phyloP scores from a whole-genome alignment of 129 eudicot species.

The Lonicera japonica region DNA sequence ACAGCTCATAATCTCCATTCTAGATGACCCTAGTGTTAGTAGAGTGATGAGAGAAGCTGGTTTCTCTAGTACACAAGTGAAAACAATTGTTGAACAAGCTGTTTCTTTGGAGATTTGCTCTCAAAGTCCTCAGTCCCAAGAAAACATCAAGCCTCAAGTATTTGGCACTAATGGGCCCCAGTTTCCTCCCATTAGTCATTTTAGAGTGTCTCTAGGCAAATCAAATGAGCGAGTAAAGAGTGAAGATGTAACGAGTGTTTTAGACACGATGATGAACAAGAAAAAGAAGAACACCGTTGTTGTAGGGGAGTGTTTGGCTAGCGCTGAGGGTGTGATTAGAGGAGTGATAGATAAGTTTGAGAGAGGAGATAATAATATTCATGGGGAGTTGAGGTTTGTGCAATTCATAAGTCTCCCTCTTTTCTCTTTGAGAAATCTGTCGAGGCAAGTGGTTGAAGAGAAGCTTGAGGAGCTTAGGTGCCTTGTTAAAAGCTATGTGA shows the following conservation, averaged over 20 bases:
- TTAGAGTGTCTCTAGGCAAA: neutral
- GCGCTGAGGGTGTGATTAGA: constrained; percentile 57
- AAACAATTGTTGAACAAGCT: constrained; percentile 62
- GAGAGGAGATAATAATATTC: constrained; percentile 41
- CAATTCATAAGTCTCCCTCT: constrained; percentile 85
- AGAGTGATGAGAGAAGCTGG: constrained; percentile 97
- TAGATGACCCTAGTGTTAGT: constrained; percentile 95
- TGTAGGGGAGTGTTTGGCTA: constrained; percentile 54
- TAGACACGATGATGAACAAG: constrained; percentile 59
- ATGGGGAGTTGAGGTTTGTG: constrained; percentile 39
- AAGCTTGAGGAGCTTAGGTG: constrained; percentile 69
- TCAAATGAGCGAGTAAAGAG: constrained; percentile 17
- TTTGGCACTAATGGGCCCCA: constrained; percentile 21
- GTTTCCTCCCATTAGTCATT: constrained; percentile 5
- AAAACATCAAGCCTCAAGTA: constrained; percentile 35
- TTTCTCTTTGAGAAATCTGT: constrained; percentile 39
- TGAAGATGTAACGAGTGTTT: constrained; percentile 58
- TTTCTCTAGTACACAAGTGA: constrained; percentile 76
- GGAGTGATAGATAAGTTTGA: constrained; percentile 63
- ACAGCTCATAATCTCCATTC: constrained; percentile 70
- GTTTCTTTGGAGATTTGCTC: constrained; percentile 41
- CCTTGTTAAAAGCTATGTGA: constrained; percentile 51
- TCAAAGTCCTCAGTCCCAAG: constrained; percentile 37
- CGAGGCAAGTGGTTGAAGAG: constrained; percentile 61
- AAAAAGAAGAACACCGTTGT: constrained; percentile 58